Conservation (phyloP, 2,329 filamentous ascomycete species). For the Samsoniella hepiali region DNA sequence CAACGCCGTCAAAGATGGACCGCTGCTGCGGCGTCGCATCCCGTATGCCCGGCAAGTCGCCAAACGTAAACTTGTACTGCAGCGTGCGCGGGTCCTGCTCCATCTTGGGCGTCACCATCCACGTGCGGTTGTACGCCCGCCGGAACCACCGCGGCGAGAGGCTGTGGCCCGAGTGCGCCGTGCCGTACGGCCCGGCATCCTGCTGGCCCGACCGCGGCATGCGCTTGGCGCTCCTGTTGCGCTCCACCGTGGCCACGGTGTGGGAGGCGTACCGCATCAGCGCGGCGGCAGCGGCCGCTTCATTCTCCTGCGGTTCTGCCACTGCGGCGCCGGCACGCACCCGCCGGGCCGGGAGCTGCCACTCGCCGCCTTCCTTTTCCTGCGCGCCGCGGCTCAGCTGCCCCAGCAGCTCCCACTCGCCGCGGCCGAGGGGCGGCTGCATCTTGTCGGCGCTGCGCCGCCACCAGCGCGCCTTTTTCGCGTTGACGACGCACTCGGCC, state of each 20-base stretch:
- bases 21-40: constrained; percentile 34
- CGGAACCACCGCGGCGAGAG: constrained; percentile 42
- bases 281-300: not conserved
- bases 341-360: constrained; percentile 33
- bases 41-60: constrained; percentile 30
- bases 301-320: not conserved
- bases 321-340: not conserved
- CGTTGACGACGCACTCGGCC: constrained; percentile 36
- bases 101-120: constrained; percentile 44
- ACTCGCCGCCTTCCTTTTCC: constrained; percentile 28
- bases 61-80: constrained; percentile 46
- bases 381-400: constrained; percentile 43
- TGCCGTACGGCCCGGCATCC: constrained; percentile 38
- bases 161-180: constrained; percentile 30
- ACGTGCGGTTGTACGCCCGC: constrained; percentile 46
- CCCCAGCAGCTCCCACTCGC: constrained; percentile 56
- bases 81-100: constrained; percentile 31
- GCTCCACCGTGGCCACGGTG: constrained; percentile 9
- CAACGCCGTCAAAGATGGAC: constrained; percentile 48
- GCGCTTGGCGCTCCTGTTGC: not conserved
- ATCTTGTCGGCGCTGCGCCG: constrained; percentile 41
- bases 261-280: constrained; percentile 9
- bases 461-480: constrained; percentile 49
- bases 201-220: constrained; percentile 36
- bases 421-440: constrained; percentile 50